Conservation (phyloP, 176 grass and related monocot genomes). For the Aegilops bicornis region DNA sequence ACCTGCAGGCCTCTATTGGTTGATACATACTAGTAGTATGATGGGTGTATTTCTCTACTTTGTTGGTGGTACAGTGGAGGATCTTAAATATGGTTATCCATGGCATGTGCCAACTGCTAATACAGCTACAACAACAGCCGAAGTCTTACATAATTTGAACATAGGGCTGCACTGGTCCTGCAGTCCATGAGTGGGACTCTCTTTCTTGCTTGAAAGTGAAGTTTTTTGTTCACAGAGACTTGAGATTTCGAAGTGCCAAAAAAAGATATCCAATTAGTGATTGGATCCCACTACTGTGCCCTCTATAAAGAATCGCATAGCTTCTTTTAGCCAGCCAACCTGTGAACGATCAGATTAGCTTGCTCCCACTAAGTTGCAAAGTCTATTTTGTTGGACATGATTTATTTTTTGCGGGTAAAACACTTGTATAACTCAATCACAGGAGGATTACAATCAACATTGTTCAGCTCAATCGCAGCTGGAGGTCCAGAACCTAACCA, state of each 20-base stretch:
- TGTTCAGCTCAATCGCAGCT: no score
- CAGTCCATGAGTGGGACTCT: neutral
- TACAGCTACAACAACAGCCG: neutral
- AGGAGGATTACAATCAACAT: no score
- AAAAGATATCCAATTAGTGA: neutral
- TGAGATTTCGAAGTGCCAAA: neutral
- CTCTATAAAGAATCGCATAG: neutral
- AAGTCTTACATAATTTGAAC: neutral
- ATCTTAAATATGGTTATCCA: slow-evolving; percentile 14
- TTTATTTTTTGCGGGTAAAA: no score
- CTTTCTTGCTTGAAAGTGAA: slow-evolving; percentile 14
- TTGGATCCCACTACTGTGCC: neutral
- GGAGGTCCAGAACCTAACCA: no score
- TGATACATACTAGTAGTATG: neutral
- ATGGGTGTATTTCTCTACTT: slow-evolving; percentile 4
- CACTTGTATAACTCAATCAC: no score
- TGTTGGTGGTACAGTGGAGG: neutral
- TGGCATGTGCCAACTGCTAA: neutral
- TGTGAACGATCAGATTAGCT: neutral
- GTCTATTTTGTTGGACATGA: neutral
- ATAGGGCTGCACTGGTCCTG: neutral
- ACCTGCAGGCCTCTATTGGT: neutral
- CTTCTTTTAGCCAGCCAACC: neutral
- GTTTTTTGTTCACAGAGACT: neutral
- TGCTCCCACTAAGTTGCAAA: neutral